These are phyloP conservation scores for Cucurbita maxima DNA, from an alignment of 306 rosid genomes.

Conservation along the genomic window DNA sequence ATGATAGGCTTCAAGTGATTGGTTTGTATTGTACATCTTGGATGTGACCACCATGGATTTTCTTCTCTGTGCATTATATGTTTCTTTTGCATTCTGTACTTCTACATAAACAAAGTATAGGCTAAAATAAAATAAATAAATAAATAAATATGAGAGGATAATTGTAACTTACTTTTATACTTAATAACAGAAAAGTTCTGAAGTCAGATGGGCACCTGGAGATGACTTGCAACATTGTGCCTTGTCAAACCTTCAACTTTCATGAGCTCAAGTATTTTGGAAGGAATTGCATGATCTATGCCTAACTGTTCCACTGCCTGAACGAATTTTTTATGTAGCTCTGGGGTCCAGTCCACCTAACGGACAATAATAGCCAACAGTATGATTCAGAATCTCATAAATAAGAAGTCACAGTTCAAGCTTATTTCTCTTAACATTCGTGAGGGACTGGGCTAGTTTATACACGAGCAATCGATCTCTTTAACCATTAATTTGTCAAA, in stretches of 20 bases:
- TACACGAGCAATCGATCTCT: neutral
- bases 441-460: neutral
- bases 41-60: conserved; percentile 41
- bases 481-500: neutral
- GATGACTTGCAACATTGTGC: conserved; percentile 97
- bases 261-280: conserved; percentile 90
- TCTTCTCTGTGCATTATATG: conserved; percentile 58
- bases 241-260: conserved; percentile 78
- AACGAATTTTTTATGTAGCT: conserved; percentile 72
- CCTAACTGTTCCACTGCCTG: conserved; percentile 86
- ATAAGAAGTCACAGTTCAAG: no score
- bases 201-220: conserved; percentile 51
- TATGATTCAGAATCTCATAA: neutral
- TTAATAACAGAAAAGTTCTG: no score
- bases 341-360: conserved; percentile 89
- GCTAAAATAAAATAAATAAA: no score
- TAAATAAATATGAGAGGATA: no score
- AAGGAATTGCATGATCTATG: conserved; percentile 92
- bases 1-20: conserved; percentile 53
- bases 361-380: neutral
- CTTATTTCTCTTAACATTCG: neutral
- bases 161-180: no score
- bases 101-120: conserved; percentile 22
- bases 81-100: conserved; percentile 76
- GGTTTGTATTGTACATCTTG: conserved; percentile 35